Conservation (phyloP, 805 yeast species). For the Debaryomyces castellii region DNA sequence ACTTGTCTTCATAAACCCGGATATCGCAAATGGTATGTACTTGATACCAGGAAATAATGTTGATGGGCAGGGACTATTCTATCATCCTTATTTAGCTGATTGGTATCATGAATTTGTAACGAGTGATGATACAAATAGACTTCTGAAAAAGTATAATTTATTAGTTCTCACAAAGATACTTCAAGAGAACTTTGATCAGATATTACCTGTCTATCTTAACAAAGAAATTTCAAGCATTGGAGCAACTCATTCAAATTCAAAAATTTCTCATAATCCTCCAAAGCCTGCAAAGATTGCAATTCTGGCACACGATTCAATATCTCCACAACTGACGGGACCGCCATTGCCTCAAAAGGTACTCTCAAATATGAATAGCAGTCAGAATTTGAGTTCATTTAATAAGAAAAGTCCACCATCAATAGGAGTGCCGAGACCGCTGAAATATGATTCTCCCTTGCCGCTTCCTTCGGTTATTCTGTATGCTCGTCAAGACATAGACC, state of each 20-base stretch:
- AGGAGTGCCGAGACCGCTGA: conserved; percentile 16
- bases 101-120: conserved; percentile 44
- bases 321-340: conserved; percentile 19
- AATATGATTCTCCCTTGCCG: conserved; percentile 33
- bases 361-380: not conserved
- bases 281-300: conserved; percentile 13
- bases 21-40: conserved; percentile 37
- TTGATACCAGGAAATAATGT: conserved; percentile 63
- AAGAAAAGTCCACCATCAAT: not conserved
- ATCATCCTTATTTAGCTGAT: conserved; percentile 62
- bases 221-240: conserved; percentile 23
- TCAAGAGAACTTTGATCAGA: conserved; percentile 33
- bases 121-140: conserved; percentile 3
- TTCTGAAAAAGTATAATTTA: conserved; percentile 22
- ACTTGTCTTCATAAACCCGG: conserved; percentile 58
- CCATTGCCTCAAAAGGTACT: conserved; percentile 22
- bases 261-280: conserved; percentile 12
- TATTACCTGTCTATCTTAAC: conserved; percentile 44
- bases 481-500: not conserved
- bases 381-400: not conserved
- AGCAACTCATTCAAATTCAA: no score
- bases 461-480: conserved; percentile 15
- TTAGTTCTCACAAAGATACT: conserved; percentile 29
- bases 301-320: conserved; percentile 13
- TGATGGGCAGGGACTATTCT: conserved; percentile 70